Evolutionary conservation across 1,139 yeast genomes (phyloP).

Genomic region (Spencermartinsiella ligniputridi): DNA sequence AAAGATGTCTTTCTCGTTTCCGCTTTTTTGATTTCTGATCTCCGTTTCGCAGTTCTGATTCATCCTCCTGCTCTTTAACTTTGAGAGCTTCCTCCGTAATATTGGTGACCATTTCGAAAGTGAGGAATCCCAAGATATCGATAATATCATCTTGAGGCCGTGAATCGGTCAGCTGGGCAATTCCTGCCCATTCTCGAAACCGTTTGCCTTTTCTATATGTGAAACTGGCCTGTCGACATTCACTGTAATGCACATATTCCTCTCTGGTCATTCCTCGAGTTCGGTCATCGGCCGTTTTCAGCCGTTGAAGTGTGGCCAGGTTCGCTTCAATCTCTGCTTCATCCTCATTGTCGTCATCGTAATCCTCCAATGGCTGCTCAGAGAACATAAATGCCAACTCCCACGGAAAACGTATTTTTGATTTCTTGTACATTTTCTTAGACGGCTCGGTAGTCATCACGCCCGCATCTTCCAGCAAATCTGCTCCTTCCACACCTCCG

Average conservation of each 20-base stretch:
- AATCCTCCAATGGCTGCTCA: slow-evolving; percentile 82
- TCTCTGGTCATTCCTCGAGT: slow-evolving; percentile 92
- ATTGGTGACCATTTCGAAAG: slow-evolving; percentile 95
- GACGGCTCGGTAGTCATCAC: slow-evolving; percentile 38
- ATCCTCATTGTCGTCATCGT: slow-evolving; percentile 66
- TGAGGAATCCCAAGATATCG: slow-evolving; percentile 89
- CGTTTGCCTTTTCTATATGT: slow-evolving; percentile 90
- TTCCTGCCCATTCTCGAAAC: slow-evolving; percentile 95
- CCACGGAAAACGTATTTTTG: slow-evolving; percentile 89
- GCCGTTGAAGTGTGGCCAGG: slow-evolving; percentile 76
- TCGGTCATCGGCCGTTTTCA: slow-evolving; percentile 91
- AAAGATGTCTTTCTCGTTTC: slow-evolving; percentile 55
- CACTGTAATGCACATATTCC: slow-evolving; percentile 98
- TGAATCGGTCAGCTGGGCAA: slow-evolving; percentile 76
- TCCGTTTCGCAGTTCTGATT: slow-evolving; percentile 34
- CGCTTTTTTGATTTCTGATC: slow-evolving; percentile 28
- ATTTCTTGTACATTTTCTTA: slow-evolving; percentile 67
- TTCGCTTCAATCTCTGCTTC: slow-evolving; percentile 90
- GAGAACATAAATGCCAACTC: slow-evolving; percentile 89
- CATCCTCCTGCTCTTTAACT: slow-evolving; percentile 68
- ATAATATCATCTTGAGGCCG: slow-evolving; percentile 95
- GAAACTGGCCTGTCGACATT: slow-evolving; percentile 95
- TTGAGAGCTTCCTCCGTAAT: slow-evolving; percentile 87
- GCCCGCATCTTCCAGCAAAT: slow-evolving; percentile 46
- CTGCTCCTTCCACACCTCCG: slow-evolving; percentile 66